Evolutionary conservation across 257 asterid species (phyloP), one percentile per base, ranked within the genome.

Genomic region (Solanum phureja): DNA sequence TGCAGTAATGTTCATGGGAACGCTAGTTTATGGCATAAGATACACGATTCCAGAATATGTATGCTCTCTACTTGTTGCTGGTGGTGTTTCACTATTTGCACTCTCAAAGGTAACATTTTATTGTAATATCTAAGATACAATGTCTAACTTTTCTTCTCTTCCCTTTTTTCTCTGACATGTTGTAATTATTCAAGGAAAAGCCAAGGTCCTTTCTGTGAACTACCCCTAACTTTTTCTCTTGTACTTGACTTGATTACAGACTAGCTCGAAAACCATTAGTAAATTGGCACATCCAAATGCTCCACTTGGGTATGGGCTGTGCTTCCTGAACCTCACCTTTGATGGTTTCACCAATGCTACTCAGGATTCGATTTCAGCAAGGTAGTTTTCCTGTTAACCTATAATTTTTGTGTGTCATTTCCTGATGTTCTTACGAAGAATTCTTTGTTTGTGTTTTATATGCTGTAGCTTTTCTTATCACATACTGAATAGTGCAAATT

Each of bases 301-400:
- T 87, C 98, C 96, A 79, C 98, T 97, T 46, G 99, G 99, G 64
- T 97, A 97, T 62, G 94, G 97, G 8, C 95, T 97, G 37, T 97
- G 99, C 88, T 94, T 94, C 83, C 89, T 97, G 91, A 97, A 97
- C 92, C 99, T 97, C 46, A 96, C 99, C 84, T 97, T 96, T 86
- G 99, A 97, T 89, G 99, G 99, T 86, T 97, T 97, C 94, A 97
- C 99, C 89, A 97, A 97, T 88, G 98, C 99, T n/a, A 96, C 99
- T 89, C 99, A 97, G 92, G 99, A 97, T 93, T 94, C 98, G 5
- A 95, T 97, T 88, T 91, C 95, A 9, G 92, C 94, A 87, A 95
- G 99, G 99, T 94, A 82, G 24, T 82, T 82, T 82, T 29, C 71
- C 18, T 10, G 68, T 81, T 52, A 49, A 29, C 31, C 86, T 82